Conservation (phyloP, 768 basidiomycete species). For the Lactarius akahatsu region DNA sequence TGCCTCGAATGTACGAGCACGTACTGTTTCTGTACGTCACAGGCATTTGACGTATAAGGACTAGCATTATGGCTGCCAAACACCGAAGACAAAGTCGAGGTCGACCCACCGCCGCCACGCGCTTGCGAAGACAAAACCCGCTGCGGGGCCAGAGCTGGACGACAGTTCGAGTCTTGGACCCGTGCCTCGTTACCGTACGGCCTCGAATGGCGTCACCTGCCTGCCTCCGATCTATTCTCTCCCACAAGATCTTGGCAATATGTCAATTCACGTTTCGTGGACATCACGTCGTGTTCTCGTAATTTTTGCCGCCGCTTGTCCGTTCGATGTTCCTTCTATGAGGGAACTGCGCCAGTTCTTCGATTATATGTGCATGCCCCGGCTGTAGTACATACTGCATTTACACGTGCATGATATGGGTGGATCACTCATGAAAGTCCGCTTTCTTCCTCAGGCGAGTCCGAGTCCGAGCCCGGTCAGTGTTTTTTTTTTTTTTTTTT, state of each 20-base stretch:
- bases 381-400: no score
- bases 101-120: neutral
- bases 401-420: no score
- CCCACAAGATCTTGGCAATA: no score
- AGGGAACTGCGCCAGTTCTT: no score
- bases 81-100: slow-evolving; percentile 1
- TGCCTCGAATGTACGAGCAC: neutral
- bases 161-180: neutral
- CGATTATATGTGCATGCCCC: no score
- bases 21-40: neutral
- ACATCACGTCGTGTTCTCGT: neutral
- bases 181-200: neutral
- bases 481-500: no score
- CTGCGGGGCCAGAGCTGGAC: neutral
- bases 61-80: neutral
- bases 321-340: neutral
- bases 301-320: neutral
- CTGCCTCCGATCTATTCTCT: neutral
- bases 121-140: neutral
- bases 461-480: neutral
- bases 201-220: neutral
- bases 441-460: neutral
- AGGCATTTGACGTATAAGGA: neutral
- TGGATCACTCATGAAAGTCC: neutral
- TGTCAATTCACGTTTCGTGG: no score